These are phyloP conservation scores for Debaryomyces singareniensis DNA, from an alignment of 1,139 yeast genomes.

Conservation along the genomic window DNA sequence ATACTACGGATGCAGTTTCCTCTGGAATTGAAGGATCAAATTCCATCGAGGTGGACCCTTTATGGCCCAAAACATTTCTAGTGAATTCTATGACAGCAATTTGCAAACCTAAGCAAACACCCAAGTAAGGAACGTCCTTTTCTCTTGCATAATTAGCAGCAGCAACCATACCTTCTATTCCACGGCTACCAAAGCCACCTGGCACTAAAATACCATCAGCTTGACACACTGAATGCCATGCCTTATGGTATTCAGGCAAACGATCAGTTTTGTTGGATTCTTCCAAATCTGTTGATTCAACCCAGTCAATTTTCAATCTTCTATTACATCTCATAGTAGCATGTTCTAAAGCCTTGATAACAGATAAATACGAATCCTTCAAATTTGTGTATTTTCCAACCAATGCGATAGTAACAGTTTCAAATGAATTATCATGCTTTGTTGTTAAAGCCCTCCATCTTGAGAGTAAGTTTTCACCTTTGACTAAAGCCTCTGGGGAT, in stretches of 20 bases:
- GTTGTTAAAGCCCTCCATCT: slow-evolving; percentile 80
- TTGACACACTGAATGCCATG: slow-evolving; percentile 90
- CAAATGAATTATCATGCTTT: slow-evolving; percentile 74
- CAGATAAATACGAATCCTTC: slow-evolving; percentile 92
- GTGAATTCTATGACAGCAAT: slow-evolving; percentile 93
- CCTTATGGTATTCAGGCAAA: slow-evolving; percentile 81
- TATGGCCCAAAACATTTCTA: slow-evolving; percentile 68
- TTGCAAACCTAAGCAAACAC: slow-evolving; percentile 97
- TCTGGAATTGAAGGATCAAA: slow-evolving; percentile 61
- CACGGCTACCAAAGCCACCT: slow-evolving; percentile 97
- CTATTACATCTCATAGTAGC: slow-evolving; percentile 86
- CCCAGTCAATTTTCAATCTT: slow-evolving; percentile 87
- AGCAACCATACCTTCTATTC: slow-evolving; percentile 96
- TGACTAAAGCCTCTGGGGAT: slow-evolving; percentile 46
- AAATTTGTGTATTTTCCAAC: slow-evolving; percentile 96
- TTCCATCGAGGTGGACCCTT: slow-evolving; percentile 78
- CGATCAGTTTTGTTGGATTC: slow-evolving; percentile 55
- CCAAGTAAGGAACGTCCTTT: slow-evolving; percentile 87
- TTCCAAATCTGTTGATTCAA: slow-evolving; percentile 89
- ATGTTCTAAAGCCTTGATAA: slow-evolving; percentile 92
- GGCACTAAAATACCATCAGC: slow-evolving; percentile 98
- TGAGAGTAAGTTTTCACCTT: slow-evolving; percentile 63
- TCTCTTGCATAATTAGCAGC: slow-evolving; percentile 98
- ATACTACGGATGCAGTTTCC: slow-evolving; percentile 74
- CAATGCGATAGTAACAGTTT: slow-evolving; percentile 86